A percentile compares a stretch with the other conserved stretches of the same genome.
Conservation (phyloP, 139 green algal genomes). For the Eudorina sp. region DNA sequence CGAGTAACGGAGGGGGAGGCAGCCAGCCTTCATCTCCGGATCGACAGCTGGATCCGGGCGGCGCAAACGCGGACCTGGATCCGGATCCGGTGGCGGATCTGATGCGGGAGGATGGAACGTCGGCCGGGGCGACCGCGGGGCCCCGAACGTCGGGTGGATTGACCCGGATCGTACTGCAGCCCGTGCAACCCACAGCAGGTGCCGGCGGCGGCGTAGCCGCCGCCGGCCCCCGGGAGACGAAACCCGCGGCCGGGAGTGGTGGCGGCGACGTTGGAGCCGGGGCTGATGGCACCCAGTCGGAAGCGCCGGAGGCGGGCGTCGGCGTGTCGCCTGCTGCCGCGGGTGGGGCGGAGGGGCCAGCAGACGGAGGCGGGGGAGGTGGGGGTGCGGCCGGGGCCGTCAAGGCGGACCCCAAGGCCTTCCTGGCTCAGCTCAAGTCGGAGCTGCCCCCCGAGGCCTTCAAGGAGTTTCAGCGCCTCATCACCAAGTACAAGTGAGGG, state of each 20-base stretch:
- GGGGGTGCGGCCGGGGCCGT: background rate
- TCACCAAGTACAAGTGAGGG: conserved; percentile 52
- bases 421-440: conserved; percentile 44
- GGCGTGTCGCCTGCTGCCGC: background rate
- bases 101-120: background rate
- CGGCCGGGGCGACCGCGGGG: background rate
- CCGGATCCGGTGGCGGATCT: conserved; percentile 10
- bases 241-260: no score
- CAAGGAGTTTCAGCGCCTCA: conserved; percentile 42
- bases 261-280: background rate
- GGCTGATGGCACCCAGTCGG: background rate
- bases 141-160: conserved; percentile 20
- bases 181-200: background rate
- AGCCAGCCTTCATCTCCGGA: background rate
- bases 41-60: background rate
- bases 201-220: background rate
- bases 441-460: conserved; percentile 21
- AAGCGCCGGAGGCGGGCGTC: background rate
- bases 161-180: conserved; percentile 40
- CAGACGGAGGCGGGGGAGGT: background rate
- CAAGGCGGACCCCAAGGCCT: conserved; percentile 24
- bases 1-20: background rate
- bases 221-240: no score
- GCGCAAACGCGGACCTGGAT: background rate
- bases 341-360: background rate